Base-by-base conservation (phyloP, 441 rosid species). In the Geranium incanum region DNA sequence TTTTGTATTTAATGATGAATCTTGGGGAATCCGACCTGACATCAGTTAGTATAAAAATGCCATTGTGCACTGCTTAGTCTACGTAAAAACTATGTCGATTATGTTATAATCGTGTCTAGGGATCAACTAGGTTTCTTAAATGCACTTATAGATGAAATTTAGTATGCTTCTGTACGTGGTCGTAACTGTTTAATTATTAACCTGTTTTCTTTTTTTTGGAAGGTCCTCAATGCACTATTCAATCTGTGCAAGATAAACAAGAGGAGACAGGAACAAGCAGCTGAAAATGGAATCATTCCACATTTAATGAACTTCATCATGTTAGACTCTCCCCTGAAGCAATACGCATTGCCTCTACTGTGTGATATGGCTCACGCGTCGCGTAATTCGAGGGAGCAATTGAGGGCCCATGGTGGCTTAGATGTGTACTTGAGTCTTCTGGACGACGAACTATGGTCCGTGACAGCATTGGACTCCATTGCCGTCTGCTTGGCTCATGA, bases 291-390 rank as follows among this genome's bases (percentile, higher is more conserved):
- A 84, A 90, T 95, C 63, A 92, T 95, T 78, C 97, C 99, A 11
- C 96, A 92, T 79, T 84, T 95, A 83, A 84, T 92, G 97, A 86
- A 90, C 77, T 84, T 95, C 72, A 82, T 95, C 36, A 81, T 88
- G 84, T 81, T 97, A 4, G 55, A 12, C 16, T 48, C 15, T 76
- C 90, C 91, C 60, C 76, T 95, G 78, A 95, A 89, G 80, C 94
- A 83, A 74, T 80, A 81, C 78, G 99, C 99, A 21, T 81, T 95
- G 81, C 95, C 97, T 48, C 83, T 92, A 67, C 81, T 95, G 66
- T 95, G 99, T 75, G 99, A 95, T 81, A 92, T 95, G 99, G 99
- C 99, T 64, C 99, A 95, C 78, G 98, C 99, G 7, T 95, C 99
- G 19, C 95, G 99, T 67, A 95, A 92, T 76, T 92, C 99, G 68